These are phyloP conservation scores for Cryptococcus wingfieldii DNA, from an alignment of 1,284 basidiomycete genomes.

Conservation along the genomic window DNA sequence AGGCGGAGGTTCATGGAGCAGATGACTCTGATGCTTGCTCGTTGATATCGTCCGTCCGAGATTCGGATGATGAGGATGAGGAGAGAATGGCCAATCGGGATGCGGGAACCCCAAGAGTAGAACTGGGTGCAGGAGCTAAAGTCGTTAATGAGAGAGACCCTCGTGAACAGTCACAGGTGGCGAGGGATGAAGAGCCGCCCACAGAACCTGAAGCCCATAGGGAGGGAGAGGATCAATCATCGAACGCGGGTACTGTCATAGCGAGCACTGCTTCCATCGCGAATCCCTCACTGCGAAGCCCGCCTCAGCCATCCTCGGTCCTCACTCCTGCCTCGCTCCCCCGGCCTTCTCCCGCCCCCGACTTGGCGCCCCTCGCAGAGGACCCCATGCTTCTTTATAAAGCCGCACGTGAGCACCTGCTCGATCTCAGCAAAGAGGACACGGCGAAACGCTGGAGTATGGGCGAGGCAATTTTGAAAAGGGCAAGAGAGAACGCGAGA, in stretches of 20 bases:
- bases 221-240: too few species aligned
- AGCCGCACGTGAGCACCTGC: not conserved
- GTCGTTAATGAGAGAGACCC: too few species aligned
- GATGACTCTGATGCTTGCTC: not conserved
- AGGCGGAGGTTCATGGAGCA: not conserved
- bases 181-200: too few species aligned
- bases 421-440: not conserved
- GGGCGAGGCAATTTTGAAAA: not conserved
- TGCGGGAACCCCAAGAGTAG: not conserved
- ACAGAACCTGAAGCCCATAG: too few species aligned
- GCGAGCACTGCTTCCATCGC: not conserved
- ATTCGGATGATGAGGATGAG: not conserved
- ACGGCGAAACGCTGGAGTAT: not conserved
- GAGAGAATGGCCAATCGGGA: not conserved
- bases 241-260: too few species aligned
- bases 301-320: not conserved
- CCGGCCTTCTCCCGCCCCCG: not conserved
- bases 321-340: not conserved
- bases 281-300: not conserved
- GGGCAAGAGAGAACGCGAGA: slow-evolving; percentile 5
- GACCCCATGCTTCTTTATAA: not conserved
- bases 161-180: too few species aligned
- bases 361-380: not conserved
- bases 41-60: not conserved
- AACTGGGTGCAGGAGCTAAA: not conserved